Evolutionary conservation across 2,329 filamentous ascomycete species (phyloP).

Genomic region (Corniculantispora saksenae): DNA sequence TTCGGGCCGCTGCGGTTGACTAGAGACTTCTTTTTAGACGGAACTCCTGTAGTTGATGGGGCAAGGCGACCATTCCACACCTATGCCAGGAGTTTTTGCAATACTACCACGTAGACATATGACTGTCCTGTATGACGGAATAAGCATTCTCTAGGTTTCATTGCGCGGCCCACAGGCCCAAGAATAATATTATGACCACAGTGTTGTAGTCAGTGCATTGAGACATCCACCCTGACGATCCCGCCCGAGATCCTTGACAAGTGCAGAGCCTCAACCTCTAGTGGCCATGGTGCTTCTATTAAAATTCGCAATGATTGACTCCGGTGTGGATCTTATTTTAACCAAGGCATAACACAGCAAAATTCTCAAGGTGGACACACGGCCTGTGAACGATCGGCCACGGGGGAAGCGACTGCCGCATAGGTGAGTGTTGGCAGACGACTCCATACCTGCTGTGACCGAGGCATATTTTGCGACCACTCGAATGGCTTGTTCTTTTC

Average conservation of each 20-base stretch:
- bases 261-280: background rate
- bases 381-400: background rate
- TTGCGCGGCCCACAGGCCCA: background rate
- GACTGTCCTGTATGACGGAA: background rate
- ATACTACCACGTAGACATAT: background rate
- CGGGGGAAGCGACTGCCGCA: background rate
- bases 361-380: background rate
- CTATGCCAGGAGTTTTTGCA: background rate
- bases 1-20: slow-evolving; percentile 5
- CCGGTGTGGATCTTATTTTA: background rate
- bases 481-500: background rate
- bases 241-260: background rate
- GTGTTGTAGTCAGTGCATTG: background rate
- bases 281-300: background rate
- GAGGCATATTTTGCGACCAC: background rate
- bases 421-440: background rate
- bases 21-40: slow-evolving; percentile 5
- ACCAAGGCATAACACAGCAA: background rate
- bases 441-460: background rate
- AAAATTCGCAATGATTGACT: background rate
- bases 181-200: background rate
- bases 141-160: background rate
- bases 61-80: background rate
- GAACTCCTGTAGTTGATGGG: background rate
- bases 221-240: slow-evolving; percentile 15